These are phyloP conservation scores for Papiliotrema laurentii DNA, from an alignment of 1,284 basidiomycete species.

Conservation along the genomic window DNA sequence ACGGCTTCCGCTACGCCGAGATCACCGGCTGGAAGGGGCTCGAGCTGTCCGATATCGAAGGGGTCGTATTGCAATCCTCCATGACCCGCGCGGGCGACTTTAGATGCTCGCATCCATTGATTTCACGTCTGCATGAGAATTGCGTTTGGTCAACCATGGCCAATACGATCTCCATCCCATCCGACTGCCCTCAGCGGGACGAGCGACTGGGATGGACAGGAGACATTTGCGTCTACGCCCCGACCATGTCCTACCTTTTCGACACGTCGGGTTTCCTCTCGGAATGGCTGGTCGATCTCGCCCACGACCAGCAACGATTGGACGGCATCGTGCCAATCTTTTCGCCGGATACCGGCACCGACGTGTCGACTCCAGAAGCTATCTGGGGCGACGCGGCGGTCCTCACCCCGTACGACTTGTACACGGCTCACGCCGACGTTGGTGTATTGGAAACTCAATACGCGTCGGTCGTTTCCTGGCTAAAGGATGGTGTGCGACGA, in stretches of 20 bases:
- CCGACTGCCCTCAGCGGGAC: slow-evolving; percentile 29
- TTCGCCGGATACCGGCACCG: slow-evolving; percentile 21
- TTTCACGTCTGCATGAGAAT: slow-evolving; percentile 13
- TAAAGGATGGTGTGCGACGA: slow-evolving; percentile 30
- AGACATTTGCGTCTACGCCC: slow-evolving; percentile 35
- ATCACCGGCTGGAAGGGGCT: slow-evolving; percentile 8
- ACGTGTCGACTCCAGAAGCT: slow-evolving; percentile 9
- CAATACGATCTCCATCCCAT: slow-evolving; percentile 15
- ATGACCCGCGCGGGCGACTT: slow-evolving; percentile 14
- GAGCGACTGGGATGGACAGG: slow-evolving; percentile 43
- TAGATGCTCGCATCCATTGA: slow-evolving; percentile 9
- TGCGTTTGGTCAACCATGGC: slow-evolving; percentile 8
- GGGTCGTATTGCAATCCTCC: slow-evolving; percentile 20
- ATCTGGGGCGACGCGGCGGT: slow-evolving; percentile 32
- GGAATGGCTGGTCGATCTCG: slow-evolving; percentile 35
- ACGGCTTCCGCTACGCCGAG: slow-evolving; percentile 31
- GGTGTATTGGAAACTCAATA: slow-evolving; percentile 20
- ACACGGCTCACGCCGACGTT: slow-evolving; percentile 19
- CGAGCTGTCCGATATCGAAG: slow-evolving; percentile 6
- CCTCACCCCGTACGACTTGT: slow-evolving; percentile 29
- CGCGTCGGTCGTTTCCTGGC: slow-evolving; percentile 31
- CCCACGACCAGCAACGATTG: slow-evolving; percentile 19
- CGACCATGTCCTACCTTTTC: slow-evolving; percentile 32
- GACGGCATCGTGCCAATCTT: slow-evolving; percentile 24
- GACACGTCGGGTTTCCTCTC: slow-evolving; percentile 27